Percentiles rank a stretch among this genome's conserved stretches.
Evolutionary conservation across 2,329 filamentous ascomycete genomes (phyloP).

Genomic region (Aspergillus aculeatinus): DNA sequence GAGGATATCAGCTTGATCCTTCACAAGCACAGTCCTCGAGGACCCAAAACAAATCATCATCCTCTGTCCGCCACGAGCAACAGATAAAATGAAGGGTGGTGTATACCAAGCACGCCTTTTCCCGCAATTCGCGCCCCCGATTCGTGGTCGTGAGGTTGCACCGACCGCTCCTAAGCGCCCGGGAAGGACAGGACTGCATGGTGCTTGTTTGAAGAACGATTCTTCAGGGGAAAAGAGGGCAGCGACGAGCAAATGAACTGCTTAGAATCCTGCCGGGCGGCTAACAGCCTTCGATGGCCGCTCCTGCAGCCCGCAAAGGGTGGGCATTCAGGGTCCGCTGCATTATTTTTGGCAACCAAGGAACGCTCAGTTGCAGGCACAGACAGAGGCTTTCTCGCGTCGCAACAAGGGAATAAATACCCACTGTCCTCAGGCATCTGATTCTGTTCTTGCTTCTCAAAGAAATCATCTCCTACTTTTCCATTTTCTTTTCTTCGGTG

Average conservation of each 20-base stretch:
- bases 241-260: not conserved
- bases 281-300: not conserved
- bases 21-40: not conserved
- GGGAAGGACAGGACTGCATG: not conserved
- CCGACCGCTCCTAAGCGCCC: conserved; percentile 5
- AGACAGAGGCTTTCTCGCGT: too few species aligned
- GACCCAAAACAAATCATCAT: not conserved
- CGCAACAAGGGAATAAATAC: not conserved
- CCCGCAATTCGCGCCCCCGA: not conserved
- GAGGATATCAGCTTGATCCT: not conserved
- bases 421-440: not conserved
- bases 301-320: not conserved
- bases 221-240: not conserved
- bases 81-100: not conserved
- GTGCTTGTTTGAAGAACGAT: conserved; percentile 1
- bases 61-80: not conserved
- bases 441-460: not conserved
- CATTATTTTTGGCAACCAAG: conserved; percentile 5
- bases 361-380: not conserved
- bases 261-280: not conserved
- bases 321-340: not conserved
- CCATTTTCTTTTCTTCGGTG: not conserved
- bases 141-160: not conserved
- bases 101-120: not conserved
- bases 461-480: not conserved